These are phyloP conservation scores for Fagus sylvatica DNA, from an alignment of 306 rosid species.

Conservation along the genomic window DNA sequence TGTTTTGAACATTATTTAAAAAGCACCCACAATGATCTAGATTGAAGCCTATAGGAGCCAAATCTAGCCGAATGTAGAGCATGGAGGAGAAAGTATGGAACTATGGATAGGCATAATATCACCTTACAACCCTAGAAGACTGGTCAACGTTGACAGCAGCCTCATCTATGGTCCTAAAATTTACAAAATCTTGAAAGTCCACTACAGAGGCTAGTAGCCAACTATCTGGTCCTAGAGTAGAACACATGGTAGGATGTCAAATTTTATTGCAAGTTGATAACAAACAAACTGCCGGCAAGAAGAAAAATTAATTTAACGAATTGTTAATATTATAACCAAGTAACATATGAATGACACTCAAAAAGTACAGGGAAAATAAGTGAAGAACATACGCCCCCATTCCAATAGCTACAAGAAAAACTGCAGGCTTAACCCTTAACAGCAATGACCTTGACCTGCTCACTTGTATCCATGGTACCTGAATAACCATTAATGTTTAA, in stretches of 20 bases:
- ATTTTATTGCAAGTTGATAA: not conserved
- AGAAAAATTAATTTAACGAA: not conserved
- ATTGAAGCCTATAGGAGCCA: constrained; percentile 1
- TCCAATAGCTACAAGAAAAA: constrained; percentile 85
- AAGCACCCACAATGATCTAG: not conserved
- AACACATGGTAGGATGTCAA: no score
- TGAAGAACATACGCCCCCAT: constrained; percentile 68
- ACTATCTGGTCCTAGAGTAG: not conserved
- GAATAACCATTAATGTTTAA: constrained; percentile 29
- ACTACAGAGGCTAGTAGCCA: not conserved
- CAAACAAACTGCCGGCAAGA: not conserved
- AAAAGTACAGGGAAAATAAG: not conserved
- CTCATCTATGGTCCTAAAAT: not conserved
- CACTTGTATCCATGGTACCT: constrained; percentile 98
- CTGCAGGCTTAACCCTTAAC: constrained; percentile 74
- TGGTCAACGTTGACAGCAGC: not conserved
- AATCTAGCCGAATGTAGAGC: not conserved
- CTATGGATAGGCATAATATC: not conserved
- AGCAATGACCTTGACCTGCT: constrained; percentile 84
- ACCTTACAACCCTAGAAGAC: not conserved
- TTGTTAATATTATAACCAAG: constrained; percentile 11
- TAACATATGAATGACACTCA: constrained; percentile 8
- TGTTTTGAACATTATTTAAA: not conserved
- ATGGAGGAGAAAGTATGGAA: not conserved
- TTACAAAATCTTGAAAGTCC: constrained; percentile 7